Evolutionary conservation across 495 filamentous ascomycete genomes (phyloP), one percentile per base, ranked within the genome.

Genomic region (Mycothermus thermophilus): DNA sequence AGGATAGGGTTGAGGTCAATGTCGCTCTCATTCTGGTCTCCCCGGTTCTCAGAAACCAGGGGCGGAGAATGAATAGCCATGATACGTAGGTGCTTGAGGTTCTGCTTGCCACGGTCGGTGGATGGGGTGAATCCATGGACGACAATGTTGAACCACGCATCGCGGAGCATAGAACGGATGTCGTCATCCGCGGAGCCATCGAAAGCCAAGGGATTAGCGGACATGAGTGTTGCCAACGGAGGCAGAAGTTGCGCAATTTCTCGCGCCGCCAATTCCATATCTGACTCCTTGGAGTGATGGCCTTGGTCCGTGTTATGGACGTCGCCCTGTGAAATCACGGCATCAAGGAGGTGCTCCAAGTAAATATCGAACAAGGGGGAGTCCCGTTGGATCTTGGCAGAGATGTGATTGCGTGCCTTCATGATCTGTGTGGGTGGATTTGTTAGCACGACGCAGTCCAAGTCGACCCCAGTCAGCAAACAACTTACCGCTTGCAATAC

Each of bases 91-190:
- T 93, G 83, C 27, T 75, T 73, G 14, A 68, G 46, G 46, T 83
- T 71, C 44, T 69, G 69, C 40, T 74, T 76, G 22, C 75, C 77
- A 38, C 78, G 67, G 14, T 67, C 65, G 0, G 83, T 83, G 12
- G 65, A 69, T 11, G 77, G 64, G n/a, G 70, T 75, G 50, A 95
- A 93, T 21, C 86, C 87, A 54, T 96, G 88, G 6, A 95, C 77
- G 19, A 83, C 80, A 33, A 95, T 80, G 51, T 97, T 97, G 55
- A 93, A 94, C 90, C 90, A 97, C 10, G 83, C 83, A 64, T 96
- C 84, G 23, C 87, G 78, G 42, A 90, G 74, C 30, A 93, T 61
- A 13, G 73, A 67, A 33, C 72, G 59, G 14, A 70, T 68, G 26
- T 83, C 70, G 24, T 83, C 75, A 42, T 79, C 72, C 12, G 51